These are phyloP conservation scores for Tetradesmus obliquus DNA, from an alignment of 139 green algal genomes.

Conservation along the genomic window DNA sequence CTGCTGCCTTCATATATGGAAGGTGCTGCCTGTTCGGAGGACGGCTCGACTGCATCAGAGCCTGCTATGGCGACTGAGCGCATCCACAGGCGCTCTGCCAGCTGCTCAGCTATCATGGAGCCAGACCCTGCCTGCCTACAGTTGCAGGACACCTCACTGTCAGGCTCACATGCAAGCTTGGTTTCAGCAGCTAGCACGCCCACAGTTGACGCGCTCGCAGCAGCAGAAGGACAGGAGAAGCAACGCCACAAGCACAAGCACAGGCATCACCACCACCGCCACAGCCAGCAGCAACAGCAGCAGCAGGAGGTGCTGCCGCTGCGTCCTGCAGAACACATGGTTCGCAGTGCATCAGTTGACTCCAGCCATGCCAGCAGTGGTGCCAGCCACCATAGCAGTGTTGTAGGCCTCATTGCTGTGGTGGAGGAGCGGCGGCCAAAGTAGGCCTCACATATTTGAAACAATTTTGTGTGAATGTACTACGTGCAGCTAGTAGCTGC, in stretches of 20 bases:
- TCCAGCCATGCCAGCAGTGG: background rate
- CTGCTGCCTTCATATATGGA: background rate
- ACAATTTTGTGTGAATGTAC: background rate
- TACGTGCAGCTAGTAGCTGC: background rate
- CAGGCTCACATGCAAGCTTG: background rate
- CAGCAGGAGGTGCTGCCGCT: background rate
- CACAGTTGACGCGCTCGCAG: background rate
- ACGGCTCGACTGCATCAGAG: background rate
- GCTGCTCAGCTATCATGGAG: slow-evolving; percentile 16
- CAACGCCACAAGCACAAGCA: background rate
- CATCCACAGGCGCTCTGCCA: background rate
- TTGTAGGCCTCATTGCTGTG: background rate
- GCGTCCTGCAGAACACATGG: background rate
- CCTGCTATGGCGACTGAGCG: background rate
- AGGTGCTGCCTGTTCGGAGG: background rate
- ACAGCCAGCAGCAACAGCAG: background rate
- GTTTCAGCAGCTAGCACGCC: background rate
- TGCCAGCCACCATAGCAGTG: background rate
- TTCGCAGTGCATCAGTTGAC: background rate
- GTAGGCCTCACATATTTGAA: background rate
- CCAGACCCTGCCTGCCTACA: background rate
- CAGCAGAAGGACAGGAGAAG: background rate
- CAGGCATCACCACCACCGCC: background rate
- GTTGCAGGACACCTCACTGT: background rate
- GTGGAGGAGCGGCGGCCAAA: background rate